Base-by-base conservation (phyloP, 2,329 filamentous ascomycete genomes). In the Dryadomyces sulphureus region DNA sequence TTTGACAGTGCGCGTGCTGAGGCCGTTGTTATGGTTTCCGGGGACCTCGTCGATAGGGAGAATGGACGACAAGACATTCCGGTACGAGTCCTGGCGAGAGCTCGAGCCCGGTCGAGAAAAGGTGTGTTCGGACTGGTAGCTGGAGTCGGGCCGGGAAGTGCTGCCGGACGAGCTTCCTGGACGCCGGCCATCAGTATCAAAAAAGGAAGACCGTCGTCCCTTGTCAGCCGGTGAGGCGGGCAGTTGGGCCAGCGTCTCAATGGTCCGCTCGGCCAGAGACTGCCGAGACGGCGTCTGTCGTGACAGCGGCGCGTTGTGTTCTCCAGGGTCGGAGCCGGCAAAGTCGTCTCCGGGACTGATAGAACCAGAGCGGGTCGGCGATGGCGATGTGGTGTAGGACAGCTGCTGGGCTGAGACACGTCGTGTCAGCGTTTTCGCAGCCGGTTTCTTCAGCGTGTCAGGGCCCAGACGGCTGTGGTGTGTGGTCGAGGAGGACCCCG, bases 251-350 rank as follows among this genome's bases (percentile, higher is more conserved):
- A 95, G 66, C 0, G 86, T 94, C 59, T 94, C 86, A 38, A 94
- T 80, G 0, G 89, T 93, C 48, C 90, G 72, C 55, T 95, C 89
- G 0, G 83, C 79, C 4, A 95, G 68, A 0, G 85, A 89, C 44
- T 74, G 68, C 45, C 64, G 57, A 1, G 63, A 57, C 27, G 60
- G 54, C n/a, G 30, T 7, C 17, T n/a, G 19, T 8, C 17, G 24
- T 8, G 35, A 35, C 17, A 17, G 43, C n/a, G 30, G 43, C 16
- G 43, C 17, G n/a, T 20, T 17, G 35, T 11, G 9, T 34, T n/a
- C n/a, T n/a, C 27, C n/a, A 20, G 8, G 20, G 12, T 27, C 19
- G 12, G 20, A 4, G 32, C 11, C n/a, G 27, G 19, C 12, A 34
- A 24, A 6, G 11, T 30, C 19, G 19, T 35, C 41, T 5, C 47